Evolutionary conservation across 1,139 yeast genomes (phyloP).

Genomic region (Pichia inconspicua): DNA sequence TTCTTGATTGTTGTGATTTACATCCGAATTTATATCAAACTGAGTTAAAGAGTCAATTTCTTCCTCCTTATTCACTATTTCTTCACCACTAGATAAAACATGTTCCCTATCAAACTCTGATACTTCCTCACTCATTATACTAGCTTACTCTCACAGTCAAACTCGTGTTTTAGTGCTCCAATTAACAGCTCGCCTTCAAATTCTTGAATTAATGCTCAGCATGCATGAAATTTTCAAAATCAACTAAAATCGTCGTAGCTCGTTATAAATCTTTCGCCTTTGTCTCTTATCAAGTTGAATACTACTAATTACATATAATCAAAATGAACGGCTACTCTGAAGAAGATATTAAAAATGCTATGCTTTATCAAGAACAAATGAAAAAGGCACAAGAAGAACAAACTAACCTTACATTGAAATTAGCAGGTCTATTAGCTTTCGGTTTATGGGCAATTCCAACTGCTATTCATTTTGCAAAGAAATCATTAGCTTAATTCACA

Average conservation of each 20-base stretch:
- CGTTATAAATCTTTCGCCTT: not conserved
- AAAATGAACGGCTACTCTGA: conserved; percentile 65
- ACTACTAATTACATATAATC: not conserved
- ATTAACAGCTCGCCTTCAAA: too few species aligned
- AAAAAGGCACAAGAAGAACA: conserved; percentile 64
- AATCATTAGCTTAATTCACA: conserved; percentile 37
- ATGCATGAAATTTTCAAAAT: not conserved
- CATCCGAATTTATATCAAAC: not conserved
- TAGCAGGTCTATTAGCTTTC: conserved; percentile 66
- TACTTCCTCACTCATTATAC: not conserved
- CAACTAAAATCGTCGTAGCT: not conserved
- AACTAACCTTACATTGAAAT: conserved; percentile 56
- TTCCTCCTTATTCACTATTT: not conserved
- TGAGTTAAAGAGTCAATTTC: not conserved
- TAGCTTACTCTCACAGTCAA: too few species aligned
- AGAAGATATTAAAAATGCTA: conserved; percentile 64
- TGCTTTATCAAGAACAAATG: conserved; percentile 53
- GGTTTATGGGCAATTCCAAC: conserved; percentile 73
- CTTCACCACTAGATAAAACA: not conserved
- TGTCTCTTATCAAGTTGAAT: not conserved
- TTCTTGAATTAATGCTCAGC: too few species aligned
- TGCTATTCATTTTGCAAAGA: conserved; percentile 52
- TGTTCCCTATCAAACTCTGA: not conserved
- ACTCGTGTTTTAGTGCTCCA: too few species aligned
- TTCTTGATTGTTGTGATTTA: not conserved